Evolutionary conservation across 2,329 filamentous ascomycete species (phyloP).

Genomic region (Penicillium sp.): DNA sequence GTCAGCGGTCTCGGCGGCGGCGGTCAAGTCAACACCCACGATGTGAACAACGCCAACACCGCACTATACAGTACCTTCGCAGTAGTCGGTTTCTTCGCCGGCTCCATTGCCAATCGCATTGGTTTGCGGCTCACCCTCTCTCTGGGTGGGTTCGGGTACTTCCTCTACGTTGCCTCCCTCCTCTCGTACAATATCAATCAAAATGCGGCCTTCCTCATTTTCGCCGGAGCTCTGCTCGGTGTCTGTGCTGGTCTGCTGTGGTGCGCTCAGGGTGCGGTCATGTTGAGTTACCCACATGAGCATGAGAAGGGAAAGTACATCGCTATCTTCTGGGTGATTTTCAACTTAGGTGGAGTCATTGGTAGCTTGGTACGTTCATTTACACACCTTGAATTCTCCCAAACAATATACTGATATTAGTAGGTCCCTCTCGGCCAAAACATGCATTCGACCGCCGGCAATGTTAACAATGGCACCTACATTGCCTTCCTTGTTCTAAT

Average conservation of each 20-base stretch:
- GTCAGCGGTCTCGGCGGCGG: constrained; percentile 64
- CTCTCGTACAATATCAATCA: constrained; percentile 52
- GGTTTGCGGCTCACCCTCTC: constrained; percentile 45
- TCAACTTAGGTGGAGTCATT: constrained; percentile 87
- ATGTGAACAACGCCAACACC: constrained; percentile 65
- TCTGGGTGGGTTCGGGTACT: constrained; percentile 50
- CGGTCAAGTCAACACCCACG: constrained; percentile 57
- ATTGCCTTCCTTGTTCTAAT: constrained; percentile 85
- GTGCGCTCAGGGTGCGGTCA: constrained; percentile 52
- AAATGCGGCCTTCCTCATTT: constrained; percentile 50
- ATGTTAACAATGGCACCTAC: constrained; percentile 71
- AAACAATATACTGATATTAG: constrained; percentile 1
- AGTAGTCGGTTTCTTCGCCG: constrained; percentile 62
- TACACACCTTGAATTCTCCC: no score
- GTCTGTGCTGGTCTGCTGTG: constrained; percentile 51
- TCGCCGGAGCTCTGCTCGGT: constrained; percentile 50
- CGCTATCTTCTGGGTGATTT: constrained; percentile 91
- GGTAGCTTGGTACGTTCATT: constrained; percentile 61
- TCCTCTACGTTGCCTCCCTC: constrained; percentile 50
- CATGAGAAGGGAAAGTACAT: constrained; percentile 83
- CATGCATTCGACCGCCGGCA: constrained; percentile 40
- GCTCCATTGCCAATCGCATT: constrained; percentile 48
- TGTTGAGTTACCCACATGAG: constrained; percentile 82
- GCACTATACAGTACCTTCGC: constrained; percentile 72
- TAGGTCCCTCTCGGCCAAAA: constrained; percentile 49